phyloP scores from a whole-genome alignment of 2,329 filamentous ascomycete genomes.

The Aspergillus glaucus region DNA sequence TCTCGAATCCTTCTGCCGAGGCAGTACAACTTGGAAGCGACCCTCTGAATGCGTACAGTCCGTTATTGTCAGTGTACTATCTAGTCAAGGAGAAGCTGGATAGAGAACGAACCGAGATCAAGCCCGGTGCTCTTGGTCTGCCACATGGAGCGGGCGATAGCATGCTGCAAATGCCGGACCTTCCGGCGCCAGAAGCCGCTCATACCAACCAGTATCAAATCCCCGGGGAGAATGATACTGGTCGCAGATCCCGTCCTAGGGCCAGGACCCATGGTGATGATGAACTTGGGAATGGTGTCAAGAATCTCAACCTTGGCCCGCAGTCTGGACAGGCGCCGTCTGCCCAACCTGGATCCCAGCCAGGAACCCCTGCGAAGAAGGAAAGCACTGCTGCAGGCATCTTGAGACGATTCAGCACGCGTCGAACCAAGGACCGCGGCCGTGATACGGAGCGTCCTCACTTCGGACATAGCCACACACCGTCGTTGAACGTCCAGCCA shows the following conservation, averaged over 20 bases:
- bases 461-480: conserved; percentile 61
- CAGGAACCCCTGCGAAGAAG: conserved; percentile 63
- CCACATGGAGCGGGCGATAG: conserved; percentile 52
- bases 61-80: conserved; percentile 89
- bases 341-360: conserved; percentile 50
- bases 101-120: conserved; percentile 58
- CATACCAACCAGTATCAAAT: conserved; percentile 91
- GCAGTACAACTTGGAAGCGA: conserved; percentile 76
- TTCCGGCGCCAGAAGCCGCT: conserved; percentile 74
- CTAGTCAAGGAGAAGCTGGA: conserved; percentile 93
- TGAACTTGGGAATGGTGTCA: conserved; percentile 68
- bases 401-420: conserved; percentile 83
- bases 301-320: conserved; percentile 55
- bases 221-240: conserved; percentile 79
- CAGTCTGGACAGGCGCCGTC: conserved; percentile 43
- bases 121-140: conserved; percentile 54
- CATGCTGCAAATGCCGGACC: conserved; percentile 61
- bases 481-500: conserved; percentile 73
- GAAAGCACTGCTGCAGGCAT: conserved; percentile 82
- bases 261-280: conserved; percentile 94
- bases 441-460: conserved; percentile 39
- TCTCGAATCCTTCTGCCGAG: conserved; percentile 77
- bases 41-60: conserved; percentile 87
- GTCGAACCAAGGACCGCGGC: conserved; percentile 58
- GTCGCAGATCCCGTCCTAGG: conserved; percentile 73